phyloP scores from a whole-genome alignment of 495 filamentous ascomycete species.

The Cercophora samala region DNA sequence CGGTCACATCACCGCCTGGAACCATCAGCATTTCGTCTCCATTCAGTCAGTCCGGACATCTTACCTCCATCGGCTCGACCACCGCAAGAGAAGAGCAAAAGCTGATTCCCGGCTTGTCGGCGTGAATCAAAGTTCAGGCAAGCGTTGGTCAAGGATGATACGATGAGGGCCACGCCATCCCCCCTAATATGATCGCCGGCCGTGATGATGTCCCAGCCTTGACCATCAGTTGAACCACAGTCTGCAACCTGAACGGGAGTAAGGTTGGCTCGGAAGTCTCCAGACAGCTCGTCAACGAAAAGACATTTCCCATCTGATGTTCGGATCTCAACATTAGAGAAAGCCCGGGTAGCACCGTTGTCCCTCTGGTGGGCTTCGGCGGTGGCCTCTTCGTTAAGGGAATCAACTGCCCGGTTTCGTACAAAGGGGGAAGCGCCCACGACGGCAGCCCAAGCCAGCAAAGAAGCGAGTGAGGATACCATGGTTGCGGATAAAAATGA shows the following conservation, averaged over 20 bases:
- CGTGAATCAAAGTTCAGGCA: slow-evolving; percentile 55
- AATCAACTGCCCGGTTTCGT: slow-evolving; percentile 36
- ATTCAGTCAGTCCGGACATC: not conserved
- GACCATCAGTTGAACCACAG: slow-evolving; percentile 48
- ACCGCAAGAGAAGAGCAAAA: slow-evolving; percentile 53
- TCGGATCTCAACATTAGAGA: slow-evolving; percentile 50
- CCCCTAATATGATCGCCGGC: slow-evolving; percentile 48
- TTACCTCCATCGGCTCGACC: slow-evolving; percentile 52
- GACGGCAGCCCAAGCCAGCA: slow-evolving; percentile 30
- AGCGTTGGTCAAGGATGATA: slow-evolving; percentile 54
- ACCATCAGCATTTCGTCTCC: slow-evolving; percentile 13
- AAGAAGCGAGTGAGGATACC: slow-evolving; percentile 24
- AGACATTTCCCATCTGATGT: slow-evolving; percentile 53
- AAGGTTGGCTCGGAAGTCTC: slow-evolving; percentile 56
- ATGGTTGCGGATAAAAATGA: slow-evolving; percentile 21
- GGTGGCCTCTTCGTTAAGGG: slow-evolving; percentile 46
- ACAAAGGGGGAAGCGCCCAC: slow-evolving; percentile 25
- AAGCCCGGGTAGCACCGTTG: slow-evolving; percentile 46
- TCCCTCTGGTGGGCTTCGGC: slow-evolving; percentile 52
- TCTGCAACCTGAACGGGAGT: slow-evolving; percentile 50
- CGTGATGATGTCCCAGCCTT: slow-evolving; percentile 56
- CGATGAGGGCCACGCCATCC: slow-evolving; percentile 45
- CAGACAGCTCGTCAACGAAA: slow-evolving; percentile 52
- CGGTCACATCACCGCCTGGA: slow-evolving; percentile 45
- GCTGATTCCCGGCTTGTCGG: slow-evolving; percentile 46